Conservation (phyloP, 805 yeast genomes). For the Monosporozyma aquatica region DNA sequence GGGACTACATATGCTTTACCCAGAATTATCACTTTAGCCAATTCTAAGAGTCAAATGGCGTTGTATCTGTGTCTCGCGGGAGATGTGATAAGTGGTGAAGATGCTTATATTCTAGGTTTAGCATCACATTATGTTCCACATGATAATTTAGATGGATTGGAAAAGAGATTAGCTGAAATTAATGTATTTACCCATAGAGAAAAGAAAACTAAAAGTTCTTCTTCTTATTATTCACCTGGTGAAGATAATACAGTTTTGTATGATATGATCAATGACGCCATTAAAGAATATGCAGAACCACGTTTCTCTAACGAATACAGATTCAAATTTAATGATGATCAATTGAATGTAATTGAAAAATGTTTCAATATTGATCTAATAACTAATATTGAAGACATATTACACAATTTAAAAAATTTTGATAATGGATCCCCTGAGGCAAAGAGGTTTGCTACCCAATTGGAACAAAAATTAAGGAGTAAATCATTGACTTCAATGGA, state of each 20-base stretch:
- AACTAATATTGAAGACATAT: conserved; percentile 41
- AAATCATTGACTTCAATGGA: conserved; percentile 77
- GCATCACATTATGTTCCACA: conserved; percentile 86
- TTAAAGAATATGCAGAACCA: conserved; percentile 64
- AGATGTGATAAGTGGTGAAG: conserved; percentile 64
- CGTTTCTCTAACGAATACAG: conserved; percentile 54
- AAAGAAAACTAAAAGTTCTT: neutral
- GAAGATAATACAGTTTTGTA: conserved; percentile 12
- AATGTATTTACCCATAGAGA: conserved; percentile 23
- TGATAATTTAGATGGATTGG: conserved; percentile 51
- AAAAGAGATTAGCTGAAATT: conserved; percentile 55
- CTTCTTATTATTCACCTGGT: no score
- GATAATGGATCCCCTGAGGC: conserved; percentile 43
- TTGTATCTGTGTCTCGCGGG: conserved; percentile 83
- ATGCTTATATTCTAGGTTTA: conserved; percentile 72
- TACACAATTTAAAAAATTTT: conserved; percentile 42
- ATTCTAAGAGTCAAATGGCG: conserved; percentile 65
- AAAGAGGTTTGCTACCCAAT: conserved; percentile 55
- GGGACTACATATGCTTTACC: conserved; percentile 89
- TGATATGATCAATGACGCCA: conserved; percentile 52
- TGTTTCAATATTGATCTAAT: conserved; percentile 47
- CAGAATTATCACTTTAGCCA: conserved; percentile 37
- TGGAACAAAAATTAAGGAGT: conserved; percentile 44
- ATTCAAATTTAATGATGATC: conserved; percentile 46
- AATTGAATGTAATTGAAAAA: conserved; percentile 55